Evolutionary conservation across 1,284 basidiomycete species (phyloP).

Genomic region (Fistulina hepatica): DNA sequence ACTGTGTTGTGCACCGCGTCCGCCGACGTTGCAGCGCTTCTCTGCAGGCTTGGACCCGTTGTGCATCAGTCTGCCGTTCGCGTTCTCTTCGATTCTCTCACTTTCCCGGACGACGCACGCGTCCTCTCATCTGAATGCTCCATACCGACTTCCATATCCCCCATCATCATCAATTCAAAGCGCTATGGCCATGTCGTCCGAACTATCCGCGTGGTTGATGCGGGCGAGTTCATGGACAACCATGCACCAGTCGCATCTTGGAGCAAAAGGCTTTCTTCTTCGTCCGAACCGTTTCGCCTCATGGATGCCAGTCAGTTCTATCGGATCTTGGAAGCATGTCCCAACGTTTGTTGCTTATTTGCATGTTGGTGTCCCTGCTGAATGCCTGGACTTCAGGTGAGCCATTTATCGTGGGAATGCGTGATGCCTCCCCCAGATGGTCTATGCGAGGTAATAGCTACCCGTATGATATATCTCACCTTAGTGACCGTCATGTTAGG

Average conservation of each 20-base stretch:
- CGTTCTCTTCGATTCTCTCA: conserved; percentile 19
- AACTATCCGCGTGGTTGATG: conserved; percentile 17
- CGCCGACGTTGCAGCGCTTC: too few species aligned
- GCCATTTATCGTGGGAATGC: conserved; percentile 24
- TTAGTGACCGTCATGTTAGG: conserved; percentile 21
- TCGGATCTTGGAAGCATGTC: conserved; percentile 19
- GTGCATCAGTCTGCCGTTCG: conserved; percentile 22
- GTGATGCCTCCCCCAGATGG: conserved; percentile 27
- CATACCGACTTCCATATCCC: conserved; percentile 12
- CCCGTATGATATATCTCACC: conserved; percentile 3
- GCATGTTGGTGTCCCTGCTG: too few species aligned
- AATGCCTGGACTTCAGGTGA: too few species aligned
- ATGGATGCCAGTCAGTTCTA: conserved; percentile 17
- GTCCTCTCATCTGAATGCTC: conserved; percentile 10
- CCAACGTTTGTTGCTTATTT: too few species aligned
- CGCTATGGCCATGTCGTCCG: conserved; percentile 22
- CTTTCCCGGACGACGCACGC: conserved; percentile 21
- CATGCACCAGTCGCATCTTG: conserved; percentile 1
- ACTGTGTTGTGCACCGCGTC: too few species aligned
- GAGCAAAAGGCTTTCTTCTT: too few species aligned
- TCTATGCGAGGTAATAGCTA: conserved; percentile 23
- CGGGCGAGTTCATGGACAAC: conserved; percentile 10
- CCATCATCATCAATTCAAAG: conserved; percentile 19
- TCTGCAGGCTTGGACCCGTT: too few species aligned
- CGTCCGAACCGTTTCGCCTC: conserved; percentile 13